Evolutionary conservation across 768 basidiomycete species (phyloP).

Genomic region (Clathrus columnatus): DNA sequence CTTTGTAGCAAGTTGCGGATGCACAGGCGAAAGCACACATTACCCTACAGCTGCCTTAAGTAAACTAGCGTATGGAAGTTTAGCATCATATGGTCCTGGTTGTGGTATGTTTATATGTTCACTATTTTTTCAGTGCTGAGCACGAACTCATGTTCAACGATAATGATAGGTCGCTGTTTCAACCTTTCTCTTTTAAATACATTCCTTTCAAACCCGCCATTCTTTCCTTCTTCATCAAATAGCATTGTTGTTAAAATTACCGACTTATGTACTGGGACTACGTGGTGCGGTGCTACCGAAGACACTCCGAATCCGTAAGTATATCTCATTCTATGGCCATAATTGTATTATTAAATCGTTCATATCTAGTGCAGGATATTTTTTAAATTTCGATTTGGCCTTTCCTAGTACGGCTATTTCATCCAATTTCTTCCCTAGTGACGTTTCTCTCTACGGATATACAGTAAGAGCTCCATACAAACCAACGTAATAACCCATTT

Average conservation of each 20-base stretch:
- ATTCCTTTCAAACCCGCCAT: constrained; percentile 57
- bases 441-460: constrained; percentile 54
- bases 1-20: constrained; percentile 60
- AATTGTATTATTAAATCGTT: neutral
- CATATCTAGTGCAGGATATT: constrained; percentile 47
- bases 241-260: constrained; percentile 70
- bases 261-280: constrained; percentile 65
- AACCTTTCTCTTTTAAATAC: constrained; percentile 66
- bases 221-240: constrained; percentile 50
- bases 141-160: constrained; percentile 16
- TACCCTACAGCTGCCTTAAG: constrained; percentile 77
- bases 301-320: constrained; percentile 56
- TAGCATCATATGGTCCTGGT: constrained; percentile 44
- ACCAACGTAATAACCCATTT: neutral
- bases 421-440: constrained; percentile 64
- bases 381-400: constrained; percentile 77
- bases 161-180: constrained; percentile 73
- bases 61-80: constrained; percentile 74
- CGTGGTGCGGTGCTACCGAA: constrained; percentile 66
- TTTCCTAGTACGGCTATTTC: constrained; percentile 68
- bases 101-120: neutral
- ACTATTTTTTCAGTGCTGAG: neutral
- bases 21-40: constrained; percentile 47
- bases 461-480: constrained; percentile 19
- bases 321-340: neutral